Evolutionary conservation across 2,329 filamentous ascomycete species (phyloP), one percentile per base, ranked within the genome.

Genomic region (Paramyrothecium roridum): DNA sequence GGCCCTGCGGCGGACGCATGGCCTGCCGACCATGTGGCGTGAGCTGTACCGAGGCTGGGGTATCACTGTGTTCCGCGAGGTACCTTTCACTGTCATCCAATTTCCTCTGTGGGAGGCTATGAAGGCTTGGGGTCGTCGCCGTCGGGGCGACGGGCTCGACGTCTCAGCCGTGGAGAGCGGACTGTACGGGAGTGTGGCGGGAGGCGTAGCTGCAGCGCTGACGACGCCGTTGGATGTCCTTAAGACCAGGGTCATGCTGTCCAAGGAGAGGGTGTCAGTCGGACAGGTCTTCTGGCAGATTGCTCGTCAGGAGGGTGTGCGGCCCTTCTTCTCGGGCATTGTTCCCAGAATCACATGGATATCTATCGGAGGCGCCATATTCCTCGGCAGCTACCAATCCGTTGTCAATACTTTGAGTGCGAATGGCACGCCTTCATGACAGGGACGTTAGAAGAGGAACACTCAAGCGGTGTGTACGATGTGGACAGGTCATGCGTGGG

Each of bases 31-130:
- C 23, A 89, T 98, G 50, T 86, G 90, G 80, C 78, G 83, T 58
- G 93, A 97, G 74, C 74, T 99, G 54, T 99, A 99, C 73, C 82
- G 95, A 37, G 95, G 96, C 2, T 96, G 92, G 82, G 84, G 86
- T 19, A 92, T 98, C 63, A 99, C 95, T 2, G 87, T 99, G 52
- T 88, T 97, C 76, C 86, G 95, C 56, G 95, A 99, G 78, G 93
- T 99, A 58, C 95, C 95, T 3, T 99, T 99, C 67, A 98, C 96
- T 3, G 87, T 97, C 11, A 89, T 99, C 59, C 95, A 99, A 73
- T 99, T 99, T 70, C 95, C 95, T 48, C 81, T 99, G 59, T 99
- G 95, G 95, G 95, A 99, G 75, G 86, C 82, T 4, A 83, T 98
- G 81, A 98, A 97, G 80, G 79, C 80, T 46, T 90, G 84, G 82